Conservation (phyloP, 2,329 filamentous ascomycete genomes). For the Lasiodiplodia sp. region DNA sequence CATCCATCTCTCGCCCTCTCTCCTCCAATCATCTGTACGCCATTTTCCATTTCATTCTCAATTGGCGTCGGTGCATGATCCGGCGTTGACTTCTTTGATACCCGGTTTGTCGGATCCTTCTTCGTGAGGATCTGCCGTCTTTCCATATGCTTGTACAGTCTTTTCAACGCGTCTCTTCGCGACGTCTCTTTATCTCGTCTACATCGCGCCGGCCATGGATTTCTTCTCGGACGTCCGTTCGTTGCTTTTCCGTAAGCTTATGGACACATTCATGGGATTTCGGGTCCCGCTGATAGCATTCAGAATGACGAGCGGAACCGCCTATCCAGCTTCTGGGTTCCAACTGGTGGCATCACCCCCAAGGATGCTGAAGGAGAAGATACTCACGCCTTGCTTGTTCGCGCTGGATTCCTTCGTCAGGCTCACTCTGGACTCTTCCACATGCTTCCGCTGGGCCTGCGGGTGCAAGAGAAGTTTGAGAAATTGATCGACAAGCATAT, state of each 20-base stretch:
- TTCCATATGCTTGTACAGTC: conserved; percentile 27
- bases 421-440: conserved; percentile 93
- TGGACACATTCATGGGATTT: background rate
- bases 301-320: conserved; percentile 61
- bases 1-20: background rate
- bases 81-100: background rate
- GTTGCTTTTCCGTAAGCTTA: background rate
- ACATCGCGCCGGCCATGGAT: background rate
- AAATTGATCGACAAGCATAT: conserved; percentile 88
- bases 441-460: conserved; percentile 82
- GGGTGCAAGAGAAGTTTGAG: conserved; percentile 90
- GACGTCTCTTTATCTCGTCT: conserved; percentile 11
- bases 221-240: background rate
- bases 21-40: conserved; percentile 5
- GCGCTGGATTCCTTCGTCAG: conserved; percentile 58
- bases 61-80: background rate
- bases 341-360: conserved; percentile 71
- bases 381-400: conserved; percentile 53
- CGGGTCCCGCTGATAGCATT: background rate
- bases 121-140: background rate
- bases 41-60: background rate
- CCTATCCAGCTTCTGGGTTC: conserved; percentile 80
- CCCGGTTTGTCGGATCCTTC: background rate
- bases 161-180: conserved; percentile 20
- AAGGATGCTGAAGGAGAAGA: conserved; percentile 57